Base-by-base conservation (phyloP, 306 rosid species). In the Vigna angularis region DNA sequence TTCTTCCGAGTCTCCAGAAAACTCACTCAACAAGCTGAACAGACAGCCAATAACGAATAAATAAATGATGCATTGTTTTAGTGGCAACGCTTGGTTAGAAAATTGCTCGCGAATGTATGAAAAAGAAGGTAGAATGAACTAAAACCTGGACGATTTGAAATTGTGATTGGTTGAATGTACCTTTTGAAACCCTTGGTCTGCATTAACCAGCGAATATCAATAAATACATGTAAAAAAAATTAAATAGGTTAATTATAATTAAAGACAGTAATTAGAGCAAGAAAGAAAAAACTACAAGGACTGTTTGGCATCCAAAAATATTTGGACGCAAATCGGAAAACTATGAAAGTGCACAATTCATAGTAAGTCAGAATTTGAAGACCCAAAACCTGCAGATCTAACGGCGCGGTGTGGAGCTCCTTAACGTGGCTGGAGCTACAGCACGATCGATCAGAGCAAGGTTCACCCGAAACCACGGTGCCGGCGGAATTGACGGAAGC, bases 371-470 rank as follows among this genome's bases (percentile, higher is more conserved):
- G 80, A 71, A 67, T 79, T 66, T 13, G 0, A 24, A 81, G 56
- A 56, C 76, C 51, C 52, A 53, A 73, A 30, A 90, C 98, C 97
- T 90, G 84, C 74, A 83, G 91, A 91, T 89, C 92, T 70, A 83
- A 69, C 71, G 66, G 79, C 45, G 72, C 30, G 70, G 70, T 50
- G 52, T 75, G 66, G 28, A 38, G 81, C 42, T 68, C 75, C 68
- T 59, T 61, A 12, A 24, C 28, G 11, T 57, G 28, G 75, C 83
- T 69, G 79, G 88, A 81, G 72, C 90, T 85, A 77, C 86, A 84
- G 76, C 90, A 77, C 42, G 92, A 83, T 63, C 70, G 82, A 65
- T 87, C 91, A 22, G 68, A 51, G 52, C 24, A 30, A 7, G 75
- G 51, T 24, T 69, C 85, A 2, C 59, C 77, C 45, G 84, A 81